These are phyloP conservation scores for Huntiella moniliformis DNA, from an alignment of 2,329 filamentous ascomycete species.

Conservation along the genomic window DNA sequence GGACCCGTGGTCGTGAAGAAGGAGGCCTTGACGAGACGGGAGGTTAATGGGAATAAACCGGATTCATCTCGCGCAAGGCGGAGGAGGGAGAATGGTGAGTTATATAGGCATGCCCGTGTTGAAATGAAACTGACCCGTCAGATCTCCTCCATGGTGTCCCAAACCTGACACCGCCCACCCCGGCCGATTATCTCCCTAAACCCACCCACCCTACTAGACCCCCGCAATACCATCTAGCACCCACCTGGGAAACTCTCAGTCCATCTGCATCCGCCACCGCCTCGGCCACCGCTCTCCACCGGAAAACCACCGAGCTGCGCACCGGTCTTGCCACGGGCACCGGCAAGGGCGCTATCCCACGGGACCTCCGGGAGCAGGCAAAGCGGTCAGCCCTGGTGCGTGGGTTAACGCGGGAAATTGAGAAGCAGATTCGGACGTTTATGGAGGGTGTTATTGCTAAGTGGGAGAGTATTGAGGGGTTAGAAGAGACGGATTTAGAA, in stretches of 20 bases:
- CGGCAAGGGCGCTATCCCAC: constrained; percentile 45
- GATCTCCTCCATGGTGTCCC: constrained; percentile 78
- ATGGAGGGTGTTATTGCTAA: constrained; percentile 26
- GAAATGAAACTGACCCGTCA: not conserved
- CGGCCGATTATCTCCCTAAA: constrained; percentile 64
- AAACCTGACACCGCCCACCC: constrained; percentile 62
- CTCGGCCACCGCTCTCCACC: constrained; percentile 22
- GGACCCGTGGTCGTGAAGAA: constrained; percentile 28
- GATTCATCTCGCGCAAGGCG: constrained; percentile 73
- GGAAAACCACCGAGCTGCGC: constrained; percentile 28
- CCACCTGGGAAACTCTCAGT: constrained; percentile 53
- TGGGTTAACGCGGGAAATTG: constrained; percentile 62
- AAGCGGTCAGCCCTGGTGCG: constrained; percentile 67
- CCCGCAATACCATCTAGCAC: constrained; percentile 71
- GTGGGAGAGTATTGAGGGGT: constrained; percentile 26
- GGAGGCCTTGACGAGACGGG: constrained; percentile 43
- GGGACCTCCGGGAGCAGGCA: constrained; percentile 59
- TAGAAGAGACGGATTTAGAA: constrained; percentile 17
- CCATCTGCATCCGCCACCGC: constrained; percentile 32
- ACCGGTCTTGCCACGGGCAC: constrained; percentile 24
- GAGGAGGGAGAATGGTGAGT: constrained; percentile 83
- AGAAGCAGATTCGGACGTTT: constrained; percentile 66
- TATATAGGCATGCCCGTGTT: not conserved
- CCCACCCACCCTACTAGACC: constrained; percentile 58
- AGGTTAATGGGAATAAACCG: constrained; percentile 69